A percentile compares a stretch with the other conserved stretches of the same genome.
Conservation (phyloP, 192 early-diverging fungal genomes). For the Geranomyces michiganensis region DNA sequence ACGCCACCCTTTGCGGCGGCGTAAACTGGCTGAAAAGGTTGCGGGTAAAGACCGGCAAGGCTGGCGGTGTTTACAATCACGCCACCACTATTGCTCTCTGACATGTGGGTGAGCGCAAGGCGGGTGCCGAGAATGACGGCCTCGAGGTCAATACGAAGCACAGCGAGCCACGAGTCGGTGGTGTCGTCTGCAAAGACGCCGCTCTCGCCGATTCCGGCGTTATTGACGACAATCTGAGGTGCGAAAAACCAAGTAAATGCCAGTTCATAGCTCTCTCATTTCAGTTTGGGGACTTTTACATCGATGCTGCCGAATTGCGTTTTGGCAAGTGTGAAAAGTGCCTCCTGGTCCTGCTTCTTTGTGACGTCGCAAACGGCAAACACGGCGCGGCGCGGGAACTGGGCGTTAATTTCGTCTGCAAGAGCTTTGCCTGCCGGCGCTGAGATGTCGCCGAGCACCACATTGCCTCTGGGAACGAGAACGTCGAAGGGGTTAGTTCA, state of each 20-base stretch:
- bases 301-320: slow-evolving; percentile 58
- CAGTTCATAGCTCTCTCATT: no score
- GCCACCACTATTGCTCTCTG: slow-evolving; percentile 49
- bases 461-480: slow-evolving; percentile 59
- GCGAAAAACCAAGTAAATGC: no score
- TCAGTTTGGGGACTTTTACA: slow-evolving; percentile 17
- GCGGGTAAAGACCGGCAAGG: slow-evolving; percentile 64
- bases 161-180: slow-evolving; percentile 47
- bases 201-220: slow-evolving; percentile 18
- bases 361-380: slow-evolving; percentile 70
- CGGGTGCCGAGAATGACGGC: slow-evolving; percentile 76
- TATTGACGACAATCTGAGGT: slow-evolving; percentile 13
- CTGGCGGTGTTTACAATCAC: slow-evolving; percentile 79
- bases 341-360: slow-evolving; percentile 66
- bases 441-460: slow-evolving; percentile 67
- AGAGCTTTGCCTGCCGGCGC: slow-evolving; percentile 39
- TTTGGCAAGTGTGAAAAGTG: slow-evolving; percentile 61
- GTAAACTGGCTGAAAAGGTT: slow-evolving; percentile 65
- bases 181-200: slow-evolving; percentile 30
- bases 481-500: no score
- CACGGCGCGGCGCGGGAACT: slow-evolving; percentile 49
- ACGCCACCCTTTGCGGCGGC: slow-evolving; percentile 73
- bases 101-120: slow-evolving; percentile 65
- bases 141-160: slow-evolving; percentile 75
- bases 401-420: slow-evolving; percentile 24